Evolutionary conservation across 2,329 filamentous ascomycete genomes (phyloP).

Genomic region (Alternaria sp.): DNA sequence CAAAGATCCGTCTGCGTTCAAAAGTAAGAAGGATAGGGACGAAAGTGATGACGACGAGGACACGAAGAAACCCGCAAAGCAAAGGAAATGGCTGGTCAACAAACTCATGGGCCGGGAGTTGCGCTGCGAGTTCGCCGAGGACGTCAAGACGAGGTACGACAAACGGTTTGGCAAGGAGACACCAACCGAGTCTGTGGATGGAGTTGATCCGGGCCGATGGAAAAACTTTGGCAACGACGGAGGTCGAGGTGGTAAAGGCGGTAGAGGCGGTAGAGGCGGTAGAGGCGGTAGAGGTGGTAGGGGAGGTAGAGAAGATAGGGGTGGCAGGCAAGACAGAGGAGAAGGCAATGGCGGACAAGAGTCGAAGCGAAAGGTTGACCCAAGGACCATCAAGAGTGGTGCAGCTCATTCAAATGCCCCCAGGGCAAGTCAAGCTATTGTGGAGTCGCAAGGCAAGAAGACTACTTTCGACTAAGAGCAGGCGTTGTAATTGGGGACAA

Average conservation of each 20-base stretch:
- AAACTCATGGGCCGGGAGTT: conserved; percentile 79
- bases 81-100: conserved; percentile 81
- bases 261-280: background rate
- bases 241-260: conserved; percentile 22
- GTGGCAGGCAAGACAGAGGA: conserved; percentile 41
- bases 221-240: conserved; percentile 43
- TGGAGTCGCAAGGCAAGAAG: conserved; percentile 81
- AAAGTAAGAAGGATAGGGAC: conserved; percentile 60
- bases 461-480: conserved; percentile 71
- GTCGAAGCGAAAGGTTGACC: conserved; percentile 53
- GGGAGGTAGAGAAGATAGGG: background rate
- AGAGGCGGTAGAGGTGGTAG: conserved; percentile 16
- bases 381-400: conserved; percentile 56
- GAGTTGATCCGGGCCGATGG: conserved; percentile 44
- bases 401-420: conserved; percentile 58
- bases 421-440: conserved; percentile 79
- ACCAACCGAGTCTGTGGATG: conserved; percentile 40
- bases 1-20: conserved; percentile 64
- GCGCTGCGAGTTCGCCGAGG: conserved; percentile 92
- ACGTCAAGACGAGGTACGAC: conserved; percentile 86
- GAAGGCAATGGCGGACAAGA: conserved; percentile 38
- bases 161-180: conserved; percentile 87
- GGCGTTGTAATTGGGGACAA: background rate
- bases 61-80: conserved; percentile 58
- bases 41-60: conserved; percentile 61